phyloP scores from a whole-genome alignment of 805 yeast species.

The Alloascoidea hylecoeti region DNA sequence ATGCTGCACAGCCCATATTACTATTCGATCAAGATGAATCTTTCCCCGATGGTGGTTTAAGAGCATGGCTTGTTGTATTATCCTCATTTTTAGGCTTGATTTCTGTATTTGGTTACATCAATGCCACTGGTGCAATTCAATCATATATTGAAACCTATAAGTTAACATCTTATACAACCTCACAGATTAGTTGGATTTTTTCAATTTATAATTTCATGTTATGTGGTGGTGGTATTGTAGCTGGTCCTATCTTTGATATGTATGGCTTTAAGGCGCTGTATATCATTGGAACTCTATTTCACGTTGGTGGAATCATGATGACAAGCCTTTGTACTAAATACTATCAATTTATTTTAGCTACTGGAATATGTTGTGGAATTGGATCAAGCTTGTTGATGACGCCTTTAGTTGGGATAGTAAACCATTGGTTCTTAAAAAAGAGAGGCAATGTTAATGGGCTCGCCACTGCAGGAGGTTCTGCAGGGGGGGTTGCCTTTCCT shows the following conservation, averaged over 20 bases:
- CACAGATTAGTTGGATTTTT: constrained; percentile 51
- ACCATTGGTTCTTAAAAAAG: constrained; percentile 46
- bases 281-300: constrained; percentile 27
- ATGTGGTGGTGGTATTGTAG: constrained; percentile 31
- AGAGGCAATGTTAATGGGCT: constrained; percentile 50
- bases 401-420: constrained; percentile 38
- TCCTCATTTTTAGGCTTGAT: constrained; percentile 44
- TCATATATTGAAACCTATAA: constrained; percentile 44
- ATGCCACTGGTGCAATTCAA: constrained; percentile 49
- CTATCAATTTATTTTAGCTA: constrained; percentile 48
- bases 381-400: constrained; percentile 40
- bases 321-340: constrained; percentile 37
- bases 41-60: constrained; percentile 35
- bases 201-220: constrained; percentile 37
- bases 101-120: constrained; percentile 40
- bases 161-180: constrained; percentile 25
- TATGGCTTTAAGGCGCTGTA: constrained; percentile 37
- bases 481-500: constrained; percentile 54
- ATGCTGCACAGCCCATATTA: not conserved
- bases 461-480: constrained; percentile 51
- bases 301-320: constrained; percentile 38
- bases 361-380: constrained; percentile 39
- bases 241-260: constrained; percentile 50
- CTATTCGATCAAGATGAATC: not conserved
- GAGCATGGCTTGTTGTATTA: constrained; percentile 39